A percentile compares a stretch with the other conserved stretches of the same genome.
Evolutionary conservation across 2,329 filamentous ascomycete genomes (phyloP).

Genomic region (Dactylellina drechsleri): DNA sequence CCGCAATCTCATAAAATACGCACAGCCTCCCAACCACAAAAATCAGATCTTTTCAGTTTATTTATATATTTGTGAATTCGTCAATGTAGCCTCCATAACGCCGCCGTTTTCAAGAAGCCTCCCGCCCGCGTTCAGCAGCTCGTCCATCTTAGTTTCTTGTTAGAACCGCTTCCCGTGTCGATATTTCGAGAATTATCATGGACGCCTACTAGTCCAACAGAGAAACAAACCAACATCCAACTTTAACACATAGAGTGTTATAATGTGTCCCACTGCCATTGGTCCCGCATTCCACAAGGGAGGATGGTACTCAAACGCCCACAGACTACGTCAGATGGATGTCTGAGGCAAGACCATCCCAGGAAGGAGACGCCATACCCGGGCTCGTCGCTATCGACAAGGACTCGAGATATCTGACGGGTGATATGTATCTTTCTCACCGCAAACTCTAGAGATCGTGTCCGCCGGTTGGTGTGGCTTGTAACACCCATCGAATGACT

Average conservation of each 20-base stretch:
- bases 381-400: constrained; percentile 33
- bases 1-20: not conserved
- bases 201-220: constrained; percentile 23
- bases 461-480: constrained; percentile 19
- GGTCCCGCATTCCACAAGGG: constrained; percentile 42
- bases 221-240: constrained; percentile 30
- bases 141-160: not conserved
- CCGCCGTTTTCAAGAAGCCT: not conserved
- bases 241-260: constrained; percentile 5
- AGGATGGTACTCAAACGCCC: not conserved
- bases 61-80: constrained; percentile 31
- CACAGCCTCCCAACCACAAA: constrained; percentile 4
- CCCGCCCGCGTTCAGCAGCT: constrained; percentile 2
- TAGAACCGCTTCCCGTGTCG: constrained; percentile 38
- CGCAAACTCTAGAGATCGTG: constrained; percentile 1
- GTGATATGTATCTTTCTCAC: constrained; percentile 25
- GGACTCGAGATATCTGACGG: constrained; percentile 10
- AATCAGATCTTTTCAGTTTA: constrained; percentile 55
- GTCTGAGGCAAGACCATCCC: not conserved
- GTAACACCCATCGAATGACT: no score
- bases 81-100: constrained; percentile 46
- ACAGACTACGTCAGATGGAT: not conserved
- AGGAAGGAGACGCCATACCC: constrained; percentile 51
- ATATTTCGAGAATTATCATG: not conserved
- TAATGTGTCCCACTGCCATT: constrained; percentile 52